Base-by-base conservation (phyloP, 1,139 yeast genomes). In the Candida smagusa region DNA sequence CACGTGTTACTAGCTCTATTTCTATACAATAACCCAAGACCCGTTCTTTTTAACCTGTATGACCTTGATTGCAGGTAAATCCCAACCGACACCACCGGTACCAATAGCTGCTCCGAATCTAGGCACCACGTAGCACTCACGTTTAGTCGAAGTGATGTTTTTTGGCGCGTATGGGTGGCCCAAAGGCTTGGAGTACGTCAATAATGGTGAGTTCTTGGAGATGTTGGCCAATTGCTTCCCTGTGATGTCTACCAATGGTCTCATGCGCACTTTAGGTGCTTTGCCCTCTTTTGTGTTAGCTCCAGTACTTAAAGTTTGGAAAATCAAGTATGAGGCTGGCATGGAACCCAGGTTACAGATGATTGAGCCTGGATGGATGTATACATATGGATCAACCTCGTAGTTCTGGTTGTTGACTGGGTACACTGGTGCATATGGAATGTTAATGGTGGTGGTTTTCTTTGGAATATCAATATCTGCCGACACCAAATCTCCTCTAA, bases 91-190 rank as follows among this genome's bases (percentile, higher is more conserved):
- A 19, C 89, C 87, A 22, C 95, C 96, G 26, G 81, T 74, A 3
- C 95, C 95, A 30, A 84, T 69, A 6, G 82, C 74, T 8, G 95
- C 90, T 8, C 97, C 97, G 56, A 86, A 81, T 39, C 96, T 65
- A 1, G 97, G 97, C 32, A 89, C 83, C 19, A 90, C 96, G 62
- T 88, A 89, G 48, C 95, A 87, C 52, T 85, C 92, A 48, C 97
- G 67, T 49, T 79, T 81, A 1, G 79, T 76, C 0, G 85, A 66
- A 2, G 78, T 64, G 12, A 86, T 52, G 47, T 71, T 67, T 52
- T 82, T 83, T 1, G 95, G 95, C 2, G 89, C 95, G 52, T 87
- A 81, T 3, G 96, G 96, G 39, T 87, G 85, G 0, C 96, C 96
- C 41, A 90, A 65, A 0, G 97, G 97, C 54, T 90, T 90, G 27